Conservation (phyloP, 306 rosid species). For the Prunus davidiana region DNA sequence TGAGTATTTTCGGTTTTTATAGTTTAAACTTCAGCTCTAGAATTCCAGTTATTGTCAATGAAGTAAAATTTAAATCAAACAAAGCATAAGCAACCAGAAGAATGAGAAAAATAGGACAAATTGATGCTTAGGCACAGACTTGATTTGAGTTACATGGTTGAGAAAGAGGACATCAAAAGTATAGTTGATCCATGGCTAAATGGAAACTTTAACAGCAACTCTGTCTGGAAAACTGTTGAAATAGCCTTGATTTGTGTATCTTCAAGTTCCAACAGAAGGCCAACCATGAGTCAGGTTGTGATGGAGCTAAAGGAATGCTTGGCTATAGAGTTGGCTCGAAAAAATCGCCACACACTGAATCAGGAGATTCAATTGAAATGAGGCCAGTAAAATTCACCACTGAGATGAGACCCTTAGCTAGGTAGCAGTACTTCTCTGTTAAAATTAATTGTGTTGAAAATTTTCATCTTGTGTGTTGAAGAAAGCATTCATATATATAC, state of each 20-base stretch:
- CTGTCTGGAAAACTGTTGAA: slow-evolving; percentile 46
- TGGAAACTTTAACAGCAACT: slow-evolving; percentile 20
- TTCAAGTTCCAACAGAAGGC: no score
- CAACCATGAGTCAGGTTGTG: no score
- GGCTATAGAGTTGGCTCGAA: slow-evolving; percentile 23
- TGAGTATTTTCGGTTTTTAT: slow-evolving; percentile 18
- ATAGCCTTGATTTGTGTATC: slow-evolving; percentile 29
- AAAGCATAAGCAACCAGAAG: not conserved
- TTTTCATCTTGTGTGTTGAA: not conserved
- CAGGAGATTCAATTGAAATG: not conserved
- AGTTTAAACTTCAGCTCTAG: not conserved
- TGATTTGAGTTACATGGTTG: slow-evolving; percentile 17
- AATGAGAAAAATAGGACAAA: not conserved
- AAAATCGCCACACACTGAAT: not conserved
- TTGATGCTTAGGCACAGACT: not conserved
- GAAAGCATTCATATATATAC: not conserved
- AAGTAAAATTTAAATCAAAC: no score
- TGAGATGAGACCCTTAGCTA: not conserved
- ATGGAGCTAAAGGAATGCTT: not conserved
- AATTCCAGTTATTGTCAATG: not conserved
- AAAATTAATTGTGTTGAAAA: not conserved
- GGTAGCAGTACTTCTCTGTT: not conserved
- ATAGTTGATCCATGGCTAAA: slow-evolving; percentile 43
- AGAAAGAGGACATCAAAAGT: slow-evolving; percentile 31
- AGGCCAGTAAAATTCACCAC: not conserved